Conservation (phyloP, 1,284 basidiomycete genomes). For the Cutaneotrichosporon sp. region DNA sequence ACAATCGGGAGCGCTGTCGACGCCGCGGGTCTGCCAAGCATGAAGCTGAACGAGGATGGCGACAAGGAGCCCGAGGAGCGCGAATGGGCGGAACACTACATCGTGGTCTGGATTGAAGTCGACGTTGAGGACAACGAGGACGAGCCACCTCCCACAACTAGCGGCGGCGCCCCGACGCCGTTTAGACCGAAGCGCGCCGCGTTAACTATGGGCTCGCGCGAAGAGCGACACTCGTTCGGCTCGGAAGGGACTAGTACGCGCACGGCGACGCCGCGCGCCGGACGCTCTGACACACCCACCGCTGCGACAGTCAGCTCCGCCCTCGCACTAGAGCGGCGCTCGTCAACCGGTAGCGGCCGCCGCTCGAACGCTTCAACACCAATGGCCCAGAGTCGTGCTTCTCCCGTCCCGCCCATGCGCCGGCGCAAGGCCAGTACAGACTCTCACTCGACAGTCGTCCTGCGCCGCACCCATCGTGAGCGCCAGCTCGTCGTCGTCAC, state of each 20-base stretch:
- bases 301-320: background rate
- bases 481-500: slow-evolving; percentile 76
- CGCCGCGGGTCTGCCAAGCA: slow-evolving; percentile 36
- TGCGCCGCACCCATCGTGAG: background rate
- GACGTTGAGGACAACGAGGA: slow-evolving; percentile 54
- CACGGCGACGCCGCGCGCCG: slow-evolving; percentile 30
- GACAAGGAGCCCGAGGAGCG: slow-evolving; percentile 63
- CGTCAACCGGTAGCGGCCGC: slow-evolving; percentile 10
- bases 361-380: slow-evolving; percentile 2
- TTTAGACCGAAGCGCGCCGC: slow-evolving; percentile 11
- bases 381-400: slow-evolving; percentile 1
- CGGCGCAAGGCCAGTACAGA: background rate
- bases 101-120: slow-evolving; percentile 76
- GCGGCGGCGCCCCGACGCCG: slow-evolving; percentile 16
- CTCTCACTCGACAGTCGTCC: slow-evolving; percentile 11
- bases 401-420: background rate
- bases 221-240: slow-evolving; percentile 32
- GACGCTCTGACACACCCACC: slow-evolving; percentile 23
- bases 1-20: slow-evolving; percentile 52
- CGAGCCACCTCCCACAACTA: slow-evolving; percentile 20
- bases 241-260: slow-evolving; percentile 31
- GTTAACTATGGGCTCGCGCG: slow-evolving; percentile 29
- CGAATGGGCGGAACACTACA: slow-evolving; percentile 69
- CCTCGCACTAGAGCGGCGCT: slow-evolving; percentile 13
- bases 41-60: slow-evolving; percentile 43